A percentile compares a stretch with the other conserved stretches of the same genome.
Evolutionary conservation across 805 yeast genomes (phyloP).

Genomic region (Candida xyloterini): DNA sequence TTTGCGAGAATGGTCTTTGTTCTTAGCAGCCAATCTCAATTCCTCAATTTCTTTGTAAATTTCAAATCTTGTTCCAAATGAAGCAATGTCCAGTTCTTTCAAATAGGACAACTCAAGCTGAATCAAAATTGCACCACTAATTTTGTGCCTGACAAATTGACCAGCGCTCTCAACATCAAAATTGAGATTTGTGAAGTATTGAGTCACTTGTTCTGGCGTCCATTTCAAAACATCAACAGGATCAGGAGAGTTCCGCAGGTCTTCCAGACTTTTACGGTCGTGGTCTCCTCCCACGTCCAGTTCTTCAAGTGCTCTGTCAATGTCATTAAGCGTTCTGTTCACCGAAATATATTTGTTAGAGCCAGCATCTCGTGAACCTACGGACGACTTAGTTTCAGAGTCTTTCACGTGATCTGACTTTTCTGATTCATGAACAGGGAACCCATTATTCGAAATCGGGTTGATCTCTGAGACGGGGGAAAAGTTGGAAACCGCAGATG

Average conservation of each 20-base stretch:
- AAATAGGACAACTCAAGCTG: constrained; percentile 82
- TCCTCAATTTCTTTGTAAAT: constrained; percentile 85
- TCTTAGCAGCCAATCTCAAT: constrained; percentile 37
- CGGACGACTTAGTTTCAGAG: not conserved
- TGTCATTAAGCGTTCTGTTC: constrained; percentile 60
- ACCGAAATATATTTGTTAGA: constrained; percentile 37
- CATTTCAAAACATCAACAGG: constrained; percentile 57
- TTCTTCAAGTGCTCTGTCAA: constrained; percentile 70
- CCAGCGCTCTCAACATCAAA: constrained; percentile 74
- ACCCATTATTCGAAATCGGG: not conserved
- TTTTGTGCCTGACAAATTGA: constrained; percentile 81
- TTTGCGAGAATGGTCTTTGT: constrained; percentile 8
- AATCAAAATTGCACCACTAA: constrained; percentile 79
- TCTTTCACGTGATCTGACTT: not conserved
- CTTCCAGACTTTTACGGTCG: not conserved
- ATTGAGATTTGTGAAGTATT: constrained; percentile 69
- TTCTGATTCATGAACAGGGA: not conserved
- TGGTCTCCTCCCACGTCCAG: constrained; percentile 33
- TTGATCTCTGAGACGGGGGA: constrained; percentile 2
- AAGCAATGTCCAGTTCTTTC: constrained; percentile 86
- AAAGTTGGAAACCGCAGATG: constrained; percentile 9
- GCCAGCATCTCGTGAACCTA: not conserved
- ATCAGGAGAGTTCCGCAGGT: constrained; percentile 30
- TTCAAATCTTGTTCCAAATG: constrained; percentile 95
- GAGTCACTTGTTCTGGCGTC: constrained; percentile 84